Evolutionary conservation across 2,329 filamentous ascomycete genomes (phyloP).

Genomic region (Cladosporium sp.): DNA sequence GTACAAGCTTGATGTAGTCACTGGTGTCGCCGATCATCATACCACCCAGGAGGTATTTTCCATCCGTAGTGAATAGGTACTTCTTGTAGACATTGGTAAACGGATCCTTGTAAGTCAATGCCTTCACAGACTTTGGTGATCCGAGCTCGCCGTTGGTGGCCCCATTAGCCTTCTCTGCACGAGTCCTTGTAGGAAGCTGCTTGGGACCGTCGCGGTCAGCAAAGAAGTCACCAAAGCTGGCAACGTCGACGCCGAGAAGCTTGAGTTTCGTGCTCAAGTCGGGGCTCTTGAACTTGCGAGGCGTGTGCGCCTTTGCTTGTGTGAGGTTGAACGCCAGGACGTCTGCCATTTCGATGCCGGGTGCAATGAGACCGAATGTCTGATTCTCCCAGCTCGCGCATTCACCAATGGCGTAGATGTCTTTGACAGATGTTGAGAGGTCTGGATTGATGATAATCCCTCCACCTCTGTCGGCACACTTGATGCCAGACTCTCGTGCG

Average conservation of each 20-base stretch:
- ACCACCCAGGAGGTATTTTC: conserved; percentile 86
- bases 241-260: conserved; percentile 84
- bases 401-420: conserved; percentile 86
- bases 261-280: conserved; percentile 92
- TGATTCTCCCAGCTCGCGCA: conserved; percentile 87
- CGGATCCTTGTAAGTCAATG: conserved; percentile 83
- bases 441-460: conserved; percentile 70
- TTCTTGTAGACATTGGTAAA: conserved; percentile 91
- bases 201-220: conserved; percentile 82
- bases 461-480: conserved; percentile 69
- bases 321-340: conserved; percentile 89
- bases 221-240: conserved; percentile 92
- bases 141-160: conserved; percentile 56
- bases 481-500: conserved; percentile 67
- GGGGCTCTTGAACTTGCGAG: conserved; percentile 72
- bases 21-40: conserved; percentile 97
- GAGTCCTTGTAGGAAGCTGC: conserved; percentile 62
- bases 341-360: conserved; percentile 90
- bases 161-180: conserved; percentile 47
- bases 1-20: conserved; percentile 86
- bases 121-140: conserved; percentile 65
- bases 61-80: conserved; percentile 85
- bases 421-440: conserved; percentile 67
- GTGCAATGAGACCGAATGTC: conserved; percentile 85
- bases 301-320: conserved; percentile 70